Conservation (phyloP, 352 stramenopile species). For the Pelagophyceae sp. region DNA sequence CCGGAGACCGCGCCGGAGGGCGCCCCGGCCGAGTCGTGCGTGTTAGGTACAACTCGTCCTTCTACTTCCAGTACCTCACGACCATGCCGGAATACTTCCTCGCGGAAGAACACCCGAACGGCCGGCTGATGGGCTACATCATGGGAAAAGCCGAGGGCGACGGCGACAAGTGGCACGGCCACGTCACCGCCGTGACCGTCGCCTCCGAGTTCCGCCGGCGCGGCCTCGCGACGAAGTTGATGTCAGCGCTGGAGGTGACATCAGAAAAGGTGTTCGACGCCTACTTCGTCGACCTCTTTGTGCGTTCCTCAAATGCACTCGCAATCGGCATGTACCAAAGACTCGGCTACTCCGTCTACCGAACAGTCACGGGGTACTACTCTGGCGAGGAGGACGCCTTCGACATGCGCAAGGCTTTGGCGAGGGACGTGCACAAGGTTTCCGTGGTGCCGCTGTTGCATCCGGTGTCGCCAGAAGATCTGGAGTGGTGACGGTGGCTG, state of each 20-base stretch:
- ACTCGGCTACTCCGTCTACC: constrained; percentile 80
- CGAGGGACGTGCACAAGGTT: constrained; percentile 71
- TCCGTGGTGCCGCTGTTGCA: constrained; percentile 74
- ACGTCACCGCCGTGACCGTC: constrained; percentile 95
- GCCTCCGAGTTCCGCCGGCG: constrained; percentile 80
- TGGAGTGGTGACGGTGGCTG: constrained; percentile 47
- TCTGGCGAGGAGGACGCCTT: constrained; percentile 75
- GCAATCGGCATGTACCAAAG: constrained; percentile 84
- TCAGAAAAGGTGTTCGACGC: constrained; percentile 70
- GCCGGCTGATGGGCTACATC: constrained; percentile 87
- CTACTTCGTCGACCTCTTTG: constrained; percentile 99
- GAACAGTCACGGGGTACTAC: constrained; percentile 80
- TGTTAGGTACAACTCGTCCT: constrained; percentile 81
- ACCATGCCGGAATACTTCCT: constrained; percentile 94
- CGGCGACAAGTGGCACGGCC: constrained; percentile 87
- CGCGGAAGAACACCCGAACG: constrained; percentile 74
- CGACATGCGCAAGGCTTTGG: constrained; percentile 82
- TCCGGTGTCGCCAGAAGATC: constrained; percentile 65
- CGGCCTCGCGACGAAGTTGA: constrained; percentile 78
- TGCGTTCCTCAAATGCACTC: constrained; percentile 83
- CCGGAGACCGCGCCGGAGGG: not conserved
- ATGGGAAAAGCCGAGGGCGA: constrained; percentile 69
- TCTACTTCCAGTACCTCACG: constrained; percentile 93
- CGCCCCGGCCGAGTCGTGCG: not conserved
- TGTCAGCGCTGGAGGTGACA: constrained; percentile 79